phyloP scores from a whole-genome alignment of 2,329 filamentous ascomycete genomes.

The Aureobasidium sp. region DNA sequence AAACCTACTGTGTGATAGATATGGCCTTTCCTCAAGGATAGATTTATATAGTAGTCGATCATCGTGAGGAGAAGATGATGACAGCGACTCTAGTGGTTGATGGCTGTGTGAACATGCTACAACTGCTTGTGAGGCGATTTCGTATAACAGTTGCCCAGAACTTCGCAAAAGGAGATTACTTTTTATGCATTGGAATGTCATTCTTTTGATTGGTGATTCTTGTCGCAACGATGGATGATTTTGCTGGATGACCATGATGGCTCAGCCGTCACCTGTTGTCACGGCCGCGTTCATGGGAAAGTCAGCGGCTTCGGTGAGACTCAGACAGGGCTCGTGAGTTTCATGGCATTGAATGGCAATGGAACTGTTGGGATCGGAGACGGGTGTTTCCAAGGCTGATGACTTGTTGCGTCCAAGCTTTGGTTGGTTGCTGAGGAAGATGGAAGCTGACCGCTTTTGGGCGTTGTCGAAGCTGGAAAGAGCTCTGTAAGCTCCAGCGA shows the following conservation, averaged over 20 bases:
- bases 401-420: conserved; percentile 8
- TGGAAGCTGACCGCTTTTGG: conserved; percentile 2
- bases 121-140: background rate
- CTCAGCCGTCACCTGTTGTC: background rate
- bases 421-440: conserved; percentile 1
- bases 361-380: conserved; percentile 9
- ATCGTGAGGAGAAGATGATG: too few species aligned
- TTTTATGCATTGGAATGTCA: background rate
- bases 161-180: background rate
- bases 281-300: background rate
- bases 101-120: too few species aligned
- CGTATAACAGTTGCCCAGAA: background rate
- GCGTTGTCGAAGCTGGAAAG: background rate
- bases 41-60: too few species aligned
- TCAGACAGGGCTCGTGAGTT: background rate
- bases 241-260: background rate
- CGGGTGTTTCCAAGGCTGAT: conserved; percentile 3
- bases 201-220: background rate
- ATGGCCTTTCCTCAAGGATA: too few species aligned
- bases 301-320: conserved; percentile 1
- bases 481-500: background rate
- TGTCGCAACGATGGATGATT: background rate
- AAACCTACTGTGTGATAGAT: too few species aligned
- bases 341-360: background rate
- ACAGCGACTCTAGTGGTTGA: too few species aligned